These are phyloP conservation scores for Corniculantispora saksenae DNA, from an alignment of 2,329 filamentous ascomycete genomes.

Conservation along the genomic window DNA sequence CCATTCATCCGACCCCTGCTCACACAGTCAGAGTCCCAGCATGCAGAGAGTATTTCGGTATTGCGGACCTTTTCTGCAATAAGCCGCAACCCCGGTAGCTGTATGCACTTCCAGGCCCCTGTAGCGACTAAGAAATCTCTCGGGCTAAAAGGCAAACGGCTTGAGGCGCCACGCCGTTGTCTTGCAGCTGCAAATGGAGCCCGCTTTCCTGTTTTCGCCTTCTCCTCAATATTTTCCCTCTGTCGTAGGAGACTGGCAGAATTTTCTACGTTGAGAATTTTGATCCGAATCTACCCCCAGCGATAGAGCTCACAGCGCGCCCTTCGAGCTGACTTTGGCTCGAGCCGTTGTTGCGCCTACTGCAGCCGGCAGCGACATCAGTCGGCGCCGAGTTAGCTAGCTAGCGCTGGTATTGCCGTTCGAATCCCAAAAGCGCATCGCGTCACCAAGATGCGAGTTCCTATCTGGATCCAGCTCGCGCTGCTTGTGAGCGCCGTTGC, in stretches of 20 bases:
- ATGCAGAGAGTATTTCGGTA: neutral
- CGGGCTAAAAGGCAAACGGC: neutral
- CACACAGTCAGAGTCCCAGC: neutral
- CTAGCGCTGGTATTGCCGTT: neutral
- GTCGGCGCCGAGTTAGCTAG: neutral
- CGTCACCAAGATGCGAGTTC: conserved; percentile 67
- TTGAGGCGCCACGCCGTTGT: neutral
- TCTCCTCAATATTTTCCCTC: neutral
- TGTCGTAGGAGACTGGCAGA: neutral
- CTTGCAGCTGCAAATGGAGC: neutral
- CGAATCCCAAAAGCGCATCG: neutral
- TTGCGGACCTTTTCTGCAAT: neutral
- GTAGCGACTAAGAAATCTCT: neutral
- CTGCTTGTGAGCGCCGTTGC: conserved; percentile 75
- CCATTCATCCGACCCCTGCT: neutral
- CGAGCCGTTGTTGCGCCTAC: neutral
- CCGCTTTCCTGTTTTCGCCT: neutral
- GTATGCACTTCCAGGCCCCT: neutral
- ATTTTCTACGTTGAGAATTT: neutral
- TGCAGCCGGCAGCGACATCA: neutral
- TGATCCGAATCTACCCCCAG: neutral
- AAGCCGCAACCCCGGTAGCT: neutral
- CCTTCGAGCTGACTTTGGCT: neutral
- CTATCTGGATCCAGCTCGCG: conserved; percentile 84
- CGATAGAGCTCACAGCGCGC: neutral